These are phyloP conservation scores for Nitzschia putrida DNA, from an alignment of 108 stramenopile genomes.

Conservation along the genomic window DNA sequence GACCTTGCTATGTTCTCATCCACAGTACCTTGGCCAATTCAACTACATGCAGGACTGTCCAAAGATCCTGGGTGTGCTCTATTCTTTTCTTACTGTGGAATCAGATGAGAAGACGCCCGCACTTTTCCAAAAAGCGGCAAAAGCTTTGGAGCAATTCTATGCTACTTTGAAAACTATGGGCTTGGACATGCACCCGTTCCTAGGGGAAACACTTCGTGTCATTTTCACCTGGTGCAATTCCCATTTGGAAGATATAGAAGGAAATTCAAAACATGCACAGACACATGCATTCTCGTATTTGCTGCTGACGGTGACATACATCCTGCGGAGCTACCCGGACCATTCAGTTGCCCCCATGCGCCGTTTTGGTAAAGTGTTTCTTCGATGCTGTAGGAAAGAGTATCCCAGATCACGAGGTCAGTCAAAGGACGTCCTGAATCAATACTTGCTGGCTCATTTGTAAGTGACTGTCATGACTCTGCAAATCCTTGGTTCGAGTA, in stretches of 20 bases:
- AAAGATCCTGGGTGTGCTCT: constrained; percentile 48
- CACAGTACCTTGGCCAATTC: constrained; percentile 61
- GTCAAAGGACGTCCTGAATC: constrained; percentile 54
- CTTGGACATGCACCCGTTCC: constrained; percentile 55
- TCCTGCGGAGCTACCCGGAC: constrained; percentile 35
- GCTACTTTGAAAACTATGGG: constrained; percentile 39
- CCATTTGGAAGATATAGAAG: constrained; percentile 19
- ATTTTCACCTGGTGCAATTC: constrained; percentile 54
- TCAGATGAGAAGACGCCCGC: constrained; percentile 16
- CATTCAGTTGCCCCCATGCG: constrained; percentile 36
- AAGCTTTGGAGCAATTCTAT: constrained; percentile 37
- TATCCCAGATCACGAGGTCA: constrained; percentile 32
- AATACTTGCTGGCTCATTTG: constrained; percentile 62
- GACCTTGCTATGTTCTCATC: constrained; percentile 54
- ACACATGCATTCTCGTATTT: constrained; percentile 18
- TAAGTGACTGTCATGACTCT: constrained; percentile 14
- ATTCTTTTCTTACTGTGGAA: constrained; percentile 30
- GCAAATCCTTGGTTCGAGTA: no score
- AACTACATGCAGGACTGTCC: constrained; percentile 39
- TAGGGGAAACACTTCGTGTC: constrained; percentile 49
- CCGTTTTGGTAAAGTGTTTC: constrained; percentile 33
- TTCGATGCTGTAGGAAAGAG: constrained; percentile 50
- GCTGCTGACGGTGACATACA: constrained; percentile 29
- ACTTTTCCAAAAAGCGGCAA: constrained; percentile 30
- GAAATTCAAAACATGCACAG: constrained; percentile 22